Evolutionary conservation across 176 grass and related monocot genomes (phyloP).

Genomic region (Dactylis glomerata): DNA sequence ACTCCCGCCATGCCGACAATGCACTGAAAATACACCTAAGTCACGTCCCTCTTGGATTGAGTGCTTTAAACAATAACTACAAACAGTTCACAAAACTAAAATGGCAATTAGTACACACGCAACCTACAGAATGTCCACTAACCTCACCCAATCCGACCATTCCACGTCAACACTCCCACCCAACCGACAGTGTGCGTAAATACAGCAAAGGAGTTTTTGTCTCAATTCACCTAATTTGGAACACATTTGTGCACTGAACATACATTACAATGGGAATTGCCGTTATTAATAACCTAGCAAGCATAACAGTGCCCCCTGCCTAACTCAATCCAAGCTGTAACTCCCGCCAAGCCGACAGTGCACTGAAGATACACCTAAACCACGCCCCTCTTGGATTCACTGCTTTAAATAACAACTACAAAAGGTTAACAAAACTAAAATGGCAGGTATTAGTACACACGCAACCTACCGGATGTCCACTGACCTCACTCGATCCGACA

Average conservation of each 20-base stretch:
- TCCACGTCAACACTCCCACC: background rate
- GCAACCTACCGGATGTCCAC: background rate
- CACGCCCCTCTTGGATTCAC: no score
- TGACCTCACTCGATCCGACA: background rate
- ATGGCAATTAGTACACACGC: background rate
- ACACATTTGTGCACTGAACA: background rate
- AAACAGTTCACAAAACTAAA: background rate
- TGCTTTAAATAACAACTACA: no score
- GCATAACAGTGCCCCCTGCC: background rate
- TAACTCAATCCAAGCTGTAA: background rate
- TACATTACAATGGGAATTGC: background rate
- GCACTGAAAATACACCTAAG: background rate
- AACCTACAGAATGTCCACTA: background rate
- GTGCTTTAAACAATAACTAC: background rate
- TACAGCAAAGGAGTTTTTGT: background rate
- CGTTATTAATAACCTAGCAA: background rate
- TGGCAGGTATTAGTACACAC: background rate
- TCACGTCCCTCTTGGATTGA: background rate
- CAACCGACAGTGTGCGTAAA: background rate
- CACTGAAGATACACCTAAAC: no score
- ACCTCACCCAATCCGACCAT: background rate
- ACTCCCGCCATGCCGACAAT: background rate
- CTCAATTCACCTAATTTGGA: background rate
- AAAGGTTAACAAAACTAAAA: background rate
- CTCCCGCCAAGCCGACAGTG: no score